These are phyloP conservation scores for Cyberlindnera petersonii DNA, from an alignment of 805 yeast species.

Conservation along the genomic window DNA sequence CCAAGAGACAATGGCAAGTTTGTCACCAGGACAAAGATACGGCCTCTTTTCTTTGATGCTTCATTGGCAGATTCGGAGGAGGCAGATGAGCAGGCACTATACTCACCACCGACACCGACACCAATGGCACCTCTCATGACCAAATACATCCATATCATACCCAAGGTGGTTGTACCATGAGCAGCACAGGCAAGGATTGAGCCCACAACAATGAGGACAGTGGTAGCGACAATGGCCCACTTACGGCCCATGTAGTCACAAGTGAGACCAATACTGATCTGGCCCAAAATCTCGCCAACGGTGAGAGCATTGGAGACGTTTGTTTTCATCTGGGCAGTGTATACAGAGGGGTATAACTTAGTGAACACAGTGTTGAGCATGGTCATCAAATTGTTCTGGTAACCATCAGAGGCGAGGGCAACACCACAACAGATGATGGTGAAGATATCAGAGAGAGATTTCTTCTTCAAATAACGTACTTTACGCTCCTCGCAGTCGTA, in stretches of 20 bases:
- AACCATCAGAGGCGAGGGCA: slow-evolving; percentile 75
- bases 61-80: slow-evolving; percentile 76
- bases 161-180: slow-evolving; percentile 51
- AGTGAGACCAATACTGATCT: slow-evolving; percentile 58
- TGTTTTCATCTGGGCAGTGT: slow-evolving; percentile 48
- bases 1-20: slow-evolving; percentile 73
- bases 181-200: slow-evolving; percentile 66
- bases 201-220: slow-evolving; percentile 58
- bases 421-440: slow-evolving; percentile 61
- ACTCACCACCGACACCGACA: slow-evolving; percentile 76
- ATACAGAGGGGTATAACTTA: slow-evolving; percentile 34
- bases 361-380: slow-evolving; percentile 60
- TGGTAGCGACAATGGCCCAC: slow-evolving; percentile 64
- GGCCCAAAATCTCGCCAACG: slow-evolving; percentile 70
- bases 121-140: slow-evolving; percentile 75
- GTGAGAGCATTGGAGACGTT: slow-evolving; percentile 65
- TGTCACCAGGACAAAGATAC: slow-evolving; percentile 60
- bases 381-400: slow-evolving; percentile 71
- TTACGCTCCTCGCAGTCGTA: slow-evolving; percentile 24
- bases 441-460: slow-evolving; percentile 34
- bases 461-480: slow-evolving; percentile 24
- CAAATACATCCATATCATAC: slow-evolving; percentile 75
- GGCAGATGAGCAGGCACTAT: slow-evolving; percentile 63
- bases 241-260: slow-evolving; percentile 68
- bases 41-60: slow-evolving; percentile 58